phyloP scores from a whole-genome alignment of 2,329 filamentous ascomycete genomes.

The Stagonosporopsis vannaccii region DNA sequence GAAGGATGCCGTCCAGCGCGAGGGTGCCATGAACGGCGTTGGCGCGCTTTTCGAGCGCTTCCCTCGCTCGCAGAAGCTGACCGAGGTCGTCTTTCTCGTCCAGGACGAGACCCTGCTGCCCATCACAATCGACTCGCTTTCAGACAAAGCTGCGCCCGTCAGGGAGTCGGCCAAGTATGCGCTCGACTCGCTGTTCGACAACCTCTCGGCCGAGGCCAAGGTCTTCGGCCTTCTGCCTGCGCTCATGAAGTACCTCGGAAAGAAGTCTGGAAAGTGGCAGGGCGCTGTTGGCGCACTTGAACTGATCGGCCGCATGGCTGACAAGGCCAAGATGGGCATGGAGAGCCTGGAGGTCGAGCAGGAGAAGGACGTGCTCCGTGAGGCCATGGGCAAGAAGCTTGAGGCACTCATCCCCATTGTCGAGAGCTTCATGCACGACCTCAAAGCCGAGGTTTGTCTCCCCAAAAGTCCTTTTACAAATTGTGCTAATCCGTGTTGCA shows the following conservation, averaged over 20 bases:
- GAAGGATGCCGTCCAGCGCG: slow-evolving; percentile 84
- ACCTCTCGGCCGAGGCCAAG: slow-evolving; percentile 81
- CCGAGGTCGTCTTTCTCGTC: slow-evolving; percentile 82
- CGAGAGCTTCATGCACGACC: slow-evolving; percentile 93
- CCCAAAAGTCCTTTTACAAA: not conserved
- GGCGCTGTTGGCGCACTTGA: slow-evolving; percentile 87
- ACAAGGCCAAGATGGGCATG: slow-evolving; percentile 87
- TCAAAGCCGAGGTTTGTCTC: slow-evolving; percentile 74
- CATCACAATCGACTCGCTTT: slow-evolving; percentile 80
- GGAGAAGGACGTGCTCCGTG: slow-evolving; percentile 87
- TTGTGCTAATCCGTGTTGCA: slow-evolving; percentile 26
- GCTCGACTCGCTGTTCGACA: slow-evolving; percentile 83
- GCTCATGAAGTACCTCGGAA: slow-evolving; percentile 77
- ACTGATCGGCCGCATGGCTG: slow-evolving; percentile 89
- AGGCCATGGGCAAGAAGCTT: slow-evolving; percentile 87
- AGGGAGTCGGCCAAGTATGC: slow-evolving; percentile 94
- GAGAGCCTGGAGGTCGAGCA: slow-evolving; percentile 84
- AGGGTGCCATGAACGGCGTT: slow-evolving; percentile 93
- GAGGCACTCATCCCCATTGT: slow-evolving; percentile 89
- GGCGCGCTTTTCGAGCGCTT: slow-evolving; percentile 94
- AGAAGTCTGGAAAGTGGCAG: slow-evolving; percentile 95
- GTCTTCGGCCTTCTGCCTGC: slow-evolving; percentile 82
- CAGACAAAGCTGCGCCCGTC: slow-evolving; percentile 89
- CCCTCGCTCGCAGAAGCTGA: slow-evolving; percentile 76
- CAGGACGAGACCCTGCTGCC: slow-evolving; percentile 77